These are phyloP conservation scores for Westerdykella sp. DNA, from an alignment of 2,329 filamentous ascomycete genomes.

Conservation along the genomic window DNA sequence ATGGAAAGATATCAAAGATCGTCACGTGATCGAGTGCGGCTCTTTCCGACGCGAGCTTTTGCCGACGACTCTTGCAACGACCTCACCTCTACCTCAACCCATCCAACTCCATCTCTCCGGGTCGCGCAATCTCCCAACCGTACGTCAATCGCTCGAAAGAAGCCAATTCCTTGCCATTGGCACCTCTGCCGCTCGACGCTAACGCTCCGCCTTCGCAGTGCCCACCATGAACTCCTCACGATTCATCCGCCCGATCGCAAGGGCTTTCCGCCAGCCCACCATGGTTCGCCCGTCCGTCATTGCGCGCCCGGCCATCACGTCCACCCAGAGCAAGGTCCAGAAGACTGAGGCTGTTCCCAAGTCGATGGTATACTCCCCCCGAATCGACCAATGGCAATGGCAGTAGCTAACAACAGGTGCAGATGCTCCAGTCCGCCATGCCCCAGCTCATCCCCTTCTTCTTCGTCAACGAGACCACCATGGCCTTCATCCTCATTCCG, in stretches of 20 bases:
- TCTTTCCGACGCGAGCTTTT: conserved; percentile 10
- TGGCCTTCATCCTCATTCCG: conserved; percentile 38
- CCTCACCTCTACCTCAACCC: conserved; percentile 29
- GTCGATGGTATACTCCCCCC: conserved; percentile 27
- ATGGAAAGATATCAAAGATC: not conserved
- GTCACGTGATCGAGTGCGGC: not conserved
- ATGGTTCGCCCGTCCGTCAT: conserved; percentile 30
- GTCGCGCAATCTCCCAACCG: conserved; percentile 21
- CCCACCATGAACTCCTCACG: conserved; percentile 38
- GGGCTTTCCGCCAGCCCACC: conserved; percentile 36
- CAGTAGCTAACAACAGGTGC: conserved; percentile 18
- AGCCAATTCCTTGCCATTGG: conserved; percentile 23
- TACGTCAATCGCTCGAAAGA: conserved; percentile 22
- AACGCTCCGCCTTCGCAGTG: conserved; percentile 24
- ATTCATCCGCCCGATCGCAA: conserved; percentile 38
- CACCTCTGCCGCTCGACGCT: conserved; percentile 21
- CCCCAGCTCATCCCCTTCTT: conserved; percentile 43
- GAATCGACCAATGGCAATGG: not conserved
- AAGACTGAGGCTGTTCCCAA: conserved; percentile 28
- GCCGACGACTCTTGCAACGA: conserved; percentile 19
- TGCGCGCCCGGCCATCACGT: conserved; percentile 31
- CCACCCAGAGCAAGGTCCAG: conserved; percentile 28
- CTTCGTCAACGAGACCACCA: conserved; percentile 42
- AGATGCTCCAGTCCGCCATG: conserved; percentile 39
- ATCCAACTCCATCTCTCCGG: conserved; percentile 32